Evolutionary conservation across 176 grass and related monocot genomes (phyloP), one percentile per base, ranked within the genome.

Genomic region (Oryza glaberrima): DNA sequence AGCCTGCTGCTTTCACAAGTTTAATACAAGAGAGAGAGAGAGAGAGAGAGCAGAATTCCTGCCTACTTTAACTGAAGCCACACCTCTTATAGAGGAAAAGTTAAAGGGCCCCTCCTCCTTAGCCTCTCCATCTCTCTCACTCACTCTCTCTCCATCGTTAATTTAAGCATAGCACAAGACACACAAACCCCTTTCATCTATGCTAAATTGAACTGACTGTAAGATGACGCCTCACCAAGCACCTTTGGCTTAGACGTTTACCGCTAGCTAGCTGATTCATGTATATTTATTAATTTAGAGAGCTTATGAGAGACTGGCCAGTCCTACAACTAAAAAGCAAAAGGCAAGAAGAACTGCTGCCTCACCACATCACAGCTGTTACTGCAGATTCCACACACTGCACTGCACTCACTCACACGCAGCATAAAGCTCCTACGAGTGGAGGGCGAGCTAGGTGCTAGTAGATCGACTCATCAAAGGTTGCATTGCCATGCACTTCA

Each of bases 41-140:
- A 74, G 88, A 58, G 78, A 70, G 87, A 63, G n/a, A 83, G 84
- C 81, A 92, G 85, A 97, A 94, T 94, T 94, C 92, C 78, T 81
- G 84, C 74, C 80, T 90, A 79, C 92, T 94, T 97, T 94, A 94
- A 92, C 95, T 88, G 90, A 89, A 94, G 89, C 82, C 81, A 84
- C 81, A 87, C 81, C 65, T 77, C 85, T 85, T 92, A 40, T 92
- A 41, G 72, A 87, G 78, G 82, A 93, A 97, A 97, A 97, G 92
- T 86, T 91, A 93, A 89, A 94, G 88, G 83, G 81, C 19, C 79
- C 91, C 82, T 10, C 17, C 46, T 35, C 15, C 45, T 34, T 56
- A 43, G 69, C 67, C 78, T n/a, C 86, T 32, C 82, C 9, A 51
- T 30, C 82, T 44, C 22, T 64, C 72, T 60, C 67, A 75, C 35